These are phyloP conservation scores for Amylocarpus encephaloides DNA, from an alignment of 2,329 filamentous ascomycete species.

Conservation along the genomic window DNA sequence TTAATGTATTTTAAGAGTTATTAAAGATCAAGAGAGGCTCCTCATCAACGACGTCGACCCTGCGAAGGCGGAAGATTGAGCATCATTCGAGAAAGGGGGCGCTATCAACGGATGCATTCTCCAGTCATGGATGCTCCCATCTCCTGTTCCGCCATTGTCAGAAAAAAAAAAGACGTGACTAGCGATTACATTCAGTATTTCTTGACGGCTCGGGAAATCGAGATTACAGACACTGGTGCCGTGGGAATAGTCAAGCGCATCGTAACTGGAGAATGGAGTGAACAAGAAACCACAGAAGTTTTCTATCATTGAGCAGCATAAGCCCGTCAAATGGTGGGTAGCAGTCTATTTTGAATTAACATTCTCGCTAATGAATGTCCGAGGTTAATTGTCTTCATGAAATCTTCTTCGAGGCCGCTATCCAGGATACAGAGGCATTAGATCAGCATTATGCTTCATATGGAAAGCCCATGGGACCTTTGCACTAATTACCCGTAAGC, in stretches of 20 bases:
- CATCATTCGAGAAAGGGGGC: slow-evolving; percentile 47
- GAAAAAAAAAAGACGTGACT: slow-evolving; percentile 52
- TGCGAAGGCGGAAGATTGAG: slow-evolving; percentile 13
- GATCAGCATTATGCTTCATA: slow-evolving; percentile 37
- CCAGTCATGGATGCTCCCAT: slow-evolving; percentile 45
- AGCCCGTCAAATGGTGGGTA: slow-evolving; percentile 51
- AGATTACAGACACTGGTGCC: slow-evolving; percentile 56
- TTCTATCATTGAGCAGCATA: slow-evolving; percentile 50
- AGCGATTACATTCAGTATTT: slow-evolving; percentile 50
- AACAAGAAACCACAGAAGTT: slow-evolving; percentile 45
- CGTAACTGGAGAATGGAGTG: slow-evolving; percentile 47
- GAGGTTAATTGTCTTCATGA: slow-evolving; percentile 43
- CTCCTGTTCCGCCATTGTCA: slow-evolving; percentile 39
- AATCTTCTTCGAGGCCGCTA: slow-evolving; percentile 27
- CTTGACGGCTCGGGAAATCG: slow-evolving; percentile 45
- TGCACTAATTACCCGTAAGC: slow-evolving; percentile 34
- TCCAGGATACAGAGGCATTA: slow-evolving; percentile 36
- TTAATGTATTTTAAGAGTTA: background rate
- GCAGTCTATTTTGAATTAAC: slow-evolving; percentile 37
- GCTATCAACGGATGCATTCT: slow-evolving; percentile 49
- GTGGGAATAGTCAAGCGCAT: slow-evolving; percentile 50
- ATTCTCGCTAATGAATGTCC: slow-evolving; percentile 34
- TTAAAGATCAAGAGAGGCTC: background rate
- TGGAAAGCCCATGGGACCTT: slow-evolving; percentile 34
- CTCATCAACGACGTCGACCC: background rate